Evolutionary conservation across 2,329 filamentous ascomycete genomes (phyloP).

Genomic region (Diplodia scrobiculata): DNA sequence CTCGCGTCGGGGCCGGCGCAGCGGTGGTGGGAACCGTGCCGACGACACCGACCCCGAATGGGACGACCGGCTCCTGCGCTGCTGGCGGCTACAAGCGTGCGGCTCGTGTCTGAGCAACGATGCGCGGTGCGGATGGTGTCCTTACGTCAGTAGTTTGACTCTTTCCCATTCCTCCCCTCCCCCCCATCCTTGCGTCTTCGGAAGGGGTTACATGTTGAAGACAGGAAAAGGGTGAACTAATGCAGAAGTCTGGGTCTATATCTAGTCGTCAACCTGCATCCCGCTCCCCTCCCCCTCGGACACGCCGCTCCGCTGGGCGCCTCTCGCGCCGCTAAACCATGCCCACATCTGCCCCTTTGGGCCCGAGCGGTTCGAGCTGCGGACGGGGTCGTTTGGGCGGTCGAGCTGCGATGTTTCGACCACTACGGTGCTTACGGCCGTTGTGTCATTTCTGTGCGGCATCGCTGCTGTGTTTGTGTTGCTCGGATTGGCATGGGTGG

Average conservation of each 20-base stretch:
- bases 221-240: not conserved
- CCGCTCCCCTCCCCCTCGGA: constrained; percentile 42
- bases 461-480: constrained; percentile 45
- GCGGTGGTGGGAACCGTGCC: not conserved
- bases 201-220: too few species aligned
- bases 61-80: constrained; percentile 33
- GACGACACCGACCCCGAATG: not conserved
- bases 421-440: constrained; percentile 49
- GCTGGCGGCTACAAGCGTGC: constrained; percentile 42
- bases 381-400: constrained; percentile 47
- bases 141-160: constrained; percentile 41
- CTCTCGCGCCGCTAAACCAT: constrained; percentile 45
- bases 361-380: constrained; percentile 51
- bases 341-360: constrained; percentile 42
- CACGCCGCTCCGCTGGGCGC: constrained; percentile 40
- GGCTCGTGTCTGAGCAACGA: constrained; percentile 36
- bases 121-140: constrained; percentile 49
- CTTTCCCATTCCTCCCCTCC: too few species aligned
- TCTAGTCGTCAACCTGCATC: constrained; percentile 48
- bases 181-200: not conserved
- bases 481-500: constrained; percentile 32
- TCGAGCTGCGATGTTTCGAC: constrained; percentile 50
- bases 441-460: constrained; percentile 49
- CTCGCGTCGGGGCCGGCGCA: not conserved
- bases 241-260: not conserved